These are phyloP conservation scores for Aspergillus fijiensis DNA, from an alignment of 2,329 filamentous ascomycete genomes.

Conservation along the genomic window DNA sequence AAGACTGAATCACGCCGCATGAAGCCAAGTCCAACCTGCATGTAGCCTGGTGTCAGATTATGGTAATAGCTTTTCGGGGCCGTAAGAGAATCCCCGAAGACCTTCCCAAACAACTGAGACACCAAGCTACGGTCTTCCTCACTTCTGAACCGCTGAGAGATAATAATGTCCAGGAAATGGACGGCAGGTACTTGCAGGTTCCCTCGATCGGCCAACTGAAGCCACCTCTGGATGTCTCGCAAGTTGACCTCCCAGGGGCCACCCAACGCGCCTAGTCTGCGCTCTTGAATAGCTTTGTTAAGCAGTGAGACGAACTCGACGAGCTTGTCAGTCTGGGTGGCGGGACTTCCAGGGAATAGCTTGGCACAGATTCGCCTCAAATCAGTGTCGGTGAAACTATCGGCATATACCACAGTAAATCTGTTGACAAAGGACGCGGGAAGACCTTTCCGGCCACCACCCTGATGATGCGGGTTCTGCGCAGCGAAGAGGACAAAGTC, in stretches of 20 bases:
- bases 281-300: slow-evolving; percentile 63
- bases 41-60: slow-evolving; percentile 62
- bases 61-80: slow-evolving; percentile 64
- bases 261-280: slow-evolving; percentile 56
- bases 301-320: slow-evolving; percentile 80
- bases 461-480: slow-evolving; percentile 96
- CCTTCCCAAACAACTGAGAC: slow-evolving; percentile 62
- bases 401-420: slow-evolving; percentile 96
- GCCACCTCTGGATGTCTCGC: slow-evolving; percentile 84
- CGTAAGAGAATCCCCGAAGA: slow-evolving; percentile 57
- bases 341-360: slow-evolving; percentile 66
- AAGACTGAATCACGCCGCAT: slow-evolving; percentile 58
- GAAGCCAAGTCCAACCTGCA: slow-evolving; percentile 78
- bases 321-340: slow-evolving; percentile 62
- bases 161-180: slow-evolving; percentile 78
- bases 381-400: slow-evolving; percentile 80
- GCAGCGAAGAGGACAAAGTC: slow-evolving; percentile 94
- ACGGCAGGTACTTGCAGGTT: slow-evolving; percentile 62
- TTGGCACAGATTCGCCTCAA: slow-evolving; percentile 76
- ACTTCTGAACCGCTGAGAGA: slow-evolving; percentile 83
- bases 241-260: slow-evolving; percentile 97
- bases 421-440: slow-evolving; percentile 96
- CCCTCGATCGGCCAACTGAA: slow-evolving; percentile 65
- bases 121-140: slow-evolving; percentile 66
- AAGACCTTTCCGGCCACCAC: slow-evolving; percentile 89